Evolutionary conservation across 208 protist genomes (phyloP), one percentile per base, ranked within the genome.

Genomic region (Trypanosoma platydactyli): DNA sequence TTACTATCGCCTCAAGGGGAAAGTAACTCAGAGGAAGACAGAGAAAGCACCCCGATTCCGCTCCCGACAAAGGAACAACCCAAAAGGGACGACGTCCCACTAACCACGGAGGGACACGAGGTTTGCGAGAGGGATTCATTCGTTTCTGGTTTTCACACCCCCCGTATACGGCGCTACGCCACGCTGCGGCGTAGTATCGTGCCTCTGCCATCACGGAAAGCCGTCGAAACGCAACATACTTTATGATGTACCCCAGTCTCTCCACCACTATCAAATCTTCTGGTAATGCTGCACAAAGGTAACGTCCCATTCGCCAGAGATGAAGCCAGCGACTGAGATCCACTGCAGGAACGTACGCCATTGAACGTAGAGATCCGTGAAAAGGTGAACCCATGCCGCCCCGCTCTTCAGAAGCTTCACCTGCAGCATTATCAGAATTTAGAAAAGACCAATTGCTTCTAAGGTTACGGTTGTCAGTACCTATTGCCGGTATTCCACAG

Each of bases 1-100:
- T 81, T 50, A 92, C 53, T 41, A 92, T 73, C 0, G 76, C 35
- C 51, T 83, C 73, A 49, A 88, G 44, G 6, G 86, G 86, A 53
- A 87, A 92, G 67, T 92, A 89, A 27, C 80, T 77, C 9, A 86
- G 62, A n/a, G 83, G 83, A 49, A 89, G 72, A 59, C 82, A 88
- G 53, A 73, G 58, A 50, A 63, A 67, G 22, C 22, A 22, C 24
- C 58, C 53, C 27, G 29, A 27, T 29, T 45, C 60, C 41, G 13
- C 25, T 20, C 33, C 16, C 15, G 38, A 33, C 24, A 67, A 50
- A 49, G 68, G 60, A 18, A 73, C 44, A 56, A 73, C 40, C 68
- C 68, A 73, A 46, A 73, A 73, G 1, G 68, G 68, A 38, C 60
- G 68, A 24, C 52, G 58, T 22, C 59, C 59, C 22, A 73, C 60